Base-by-base conservation (phyloP, 495 filamentous ascomycete species). In the Hypoxylon lienhwacheense region DNA sequence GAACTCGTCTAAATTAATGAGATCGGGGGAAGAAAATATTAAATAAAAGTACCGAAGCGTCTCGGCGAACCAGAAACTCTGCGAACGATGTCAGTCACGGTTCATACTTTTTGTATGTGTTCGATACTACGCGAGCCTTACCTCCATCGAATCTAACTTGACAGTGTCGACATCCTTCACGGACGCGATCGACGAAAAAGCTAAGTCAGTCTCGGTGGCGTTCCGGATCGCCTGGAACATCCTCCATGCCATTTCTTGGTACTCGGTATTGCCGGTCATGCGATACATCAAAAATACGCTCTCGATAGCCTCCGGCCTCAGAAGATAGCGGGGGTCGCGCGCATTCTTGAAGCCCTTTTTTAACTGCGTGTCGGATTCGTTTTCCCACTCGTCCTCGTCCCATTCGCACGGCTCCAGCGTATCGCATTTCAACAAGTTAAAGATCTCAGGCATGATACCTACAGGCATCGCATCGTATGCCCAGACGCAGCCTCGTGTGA, bases 31-130 rank as follows among this genome's bases (percentile, higher is more conserved):
- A 24, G 81, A 85, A 60, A 91, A 96, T 43, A 91, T 81, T 37
- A 95, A 65, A 57, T 90, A 95, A 53, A 91, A 89, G 67, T 95
- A 95, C 57, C 93, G 92, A 52, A 90, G 68, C 7, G 88, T 90
- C 66, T 91, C 87, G 7, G 85, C 80, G 53, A 76, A 44, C 70
- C 78, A 82, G 65, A 81, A 82, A 61, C 71, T 77, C 68, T 70
- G 20, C 20, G 7, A n/a, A 7, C 19, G 4, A 16, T 29, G 37
- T 59, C 15, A 59, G 64, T 50, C 39, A 28, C 41, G 4, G 17
- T 12, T 19, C 29, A 28, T 21, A 31, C 8, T 31, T 11, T 10
- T 3, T 25, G 11, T 5, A 20, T 22, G 19, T 21, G 11, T n/a
- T n/a, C n/a, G n/a, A n/a, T 24, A 24, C 11, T 16, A 17, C 1